phyloP scores from a whole-genome alignment of 2,329 filamentous ascomycete genomes.

The Neocatenulostroma microsporum region DNA sequence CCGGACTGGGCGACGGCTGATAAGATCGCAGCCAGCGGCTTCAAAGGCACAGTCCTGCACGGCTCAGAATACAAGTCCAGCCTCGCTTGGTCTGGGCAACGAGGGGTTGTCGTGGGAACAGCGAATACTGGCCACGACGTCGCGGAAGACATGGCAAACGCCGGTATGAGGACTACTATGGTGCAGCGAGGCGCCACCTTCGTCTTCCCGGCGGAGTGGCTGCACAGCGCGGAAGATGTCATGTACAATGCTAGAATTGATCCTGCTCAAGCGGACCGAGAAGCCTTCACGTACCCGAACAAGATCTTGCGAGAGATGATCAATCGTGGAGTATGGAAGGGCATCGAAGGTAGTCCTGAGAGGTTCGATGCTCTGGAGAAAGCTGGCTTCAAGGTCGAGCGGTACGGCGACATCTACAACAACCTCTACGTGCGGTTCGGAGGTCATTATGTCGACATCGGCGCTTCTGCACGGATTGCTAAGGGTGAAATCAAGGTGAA shows the following conservation, averaged over 20 bases:
- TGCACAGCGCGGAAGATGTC: constrained; percentile 11
- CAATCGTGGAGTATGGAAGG: constrained; percentile 22
- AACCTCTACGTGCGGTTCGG: constrained; percentile 38
- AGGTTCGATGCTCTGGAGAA: constrained; percentile 35
- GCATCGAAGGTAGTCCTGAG: constrained; percentile 29
- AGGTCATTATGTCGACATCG: constrained; percentile 44
- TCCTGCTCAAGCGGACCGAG: constrained; percentile 16
- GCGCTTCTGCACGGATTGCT: constrained; percentile 35
- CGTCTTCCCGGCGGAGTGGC: constrained; percentile 28
- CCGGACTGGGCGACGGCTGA: constrained; percentile 18
- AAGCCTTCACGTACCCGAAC: constrained; percentile 21
- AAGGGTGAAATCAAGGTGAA: constrained; percentile 41
- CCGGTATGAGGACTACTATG: constrained; percentile 38
- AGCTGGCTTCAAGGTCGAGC: constrained; percentile 37
- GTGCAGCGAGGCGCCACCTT: constrained; percentile 40
- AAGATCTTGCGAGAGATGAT: constrained; percentile 26
- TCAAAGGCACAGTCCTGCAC: constrained; percentile 33
- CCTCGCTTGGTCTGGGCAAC: constrained; percentile 32
- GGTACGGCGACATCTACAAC: constrained; percentile 30
- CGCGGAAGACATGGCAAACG: constrained; percentile 41
- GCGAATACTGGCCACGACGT: constrained; percentile 46
- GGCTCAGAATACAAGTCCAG: constrained; percentile 30
- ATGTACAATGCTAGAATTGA: constrained; percentile 16
- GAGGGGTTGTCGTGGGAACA: constrained; percentile 40
- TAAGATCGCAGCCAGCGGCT: constrained; percentile 16